Percentiles rank a stretch among this genome's conserved stretches.
Evolutionary conservation across 306 rosid species (phyloP).

Genomic region (Castanea mollissima): DNA sequence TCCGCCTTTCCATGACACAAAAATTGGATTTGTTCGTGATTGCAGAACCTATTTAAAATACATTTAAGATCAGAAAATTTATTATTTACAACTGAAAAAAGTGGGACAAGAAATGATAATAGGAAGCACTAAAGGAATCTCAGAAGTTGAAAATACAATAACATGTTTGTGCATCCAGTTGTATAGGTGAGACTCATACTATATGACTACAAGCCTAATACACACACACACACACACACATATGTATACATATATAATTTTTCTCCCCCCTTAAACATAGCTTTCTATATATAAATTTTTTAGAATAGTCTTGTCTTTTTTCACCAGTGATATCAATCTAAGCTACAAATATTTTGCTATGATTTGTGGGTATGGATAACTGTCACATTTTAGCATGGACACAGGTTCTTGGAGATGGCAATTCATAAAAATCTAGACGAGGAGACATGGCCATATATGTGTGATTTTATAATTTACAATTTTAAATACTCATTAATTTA

Average conservation of each 20-base stretch:
- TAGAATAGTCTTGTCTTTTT: neutral
- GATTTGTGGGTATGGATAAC: neutral
- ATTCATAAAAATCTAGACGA: neutral
- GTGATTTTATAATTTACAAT: neutral
- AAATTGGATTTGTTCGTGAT: conserved; percentile 71
- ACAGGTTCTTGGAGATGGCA: neutral
- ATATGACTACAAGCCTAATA: neutral
- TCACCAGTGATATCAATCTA: neutral
- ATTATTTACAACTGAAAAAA: neutral
- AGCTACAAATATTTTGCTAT: neutral
- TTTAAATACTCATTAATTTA: neutral
- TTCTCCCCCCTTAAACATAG: too few relatives aligned
- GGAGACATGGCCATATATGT: neutral
- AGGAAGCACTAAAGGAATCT: neutral
- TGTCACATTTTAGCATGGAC: neutral
- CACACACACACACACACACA: too few relatives aligned
- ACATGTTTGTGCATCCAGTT: neutral
- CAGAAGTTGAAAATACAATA: neutral
- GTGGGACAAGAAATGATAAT: neutral
- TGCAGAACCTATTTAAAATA: conserved; percentile 67
- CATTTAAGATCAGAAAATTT: conserved; percentile 4
- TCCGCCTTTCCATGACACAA: conserved; percentile 93
- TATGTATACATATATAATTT: too few relatives aligned
- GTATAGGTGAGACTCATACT: neutral
- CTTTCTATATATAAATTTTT: neutral